Conservation (phyloP, 257 asterid species). For the Euphrasia confusa region DNA sequence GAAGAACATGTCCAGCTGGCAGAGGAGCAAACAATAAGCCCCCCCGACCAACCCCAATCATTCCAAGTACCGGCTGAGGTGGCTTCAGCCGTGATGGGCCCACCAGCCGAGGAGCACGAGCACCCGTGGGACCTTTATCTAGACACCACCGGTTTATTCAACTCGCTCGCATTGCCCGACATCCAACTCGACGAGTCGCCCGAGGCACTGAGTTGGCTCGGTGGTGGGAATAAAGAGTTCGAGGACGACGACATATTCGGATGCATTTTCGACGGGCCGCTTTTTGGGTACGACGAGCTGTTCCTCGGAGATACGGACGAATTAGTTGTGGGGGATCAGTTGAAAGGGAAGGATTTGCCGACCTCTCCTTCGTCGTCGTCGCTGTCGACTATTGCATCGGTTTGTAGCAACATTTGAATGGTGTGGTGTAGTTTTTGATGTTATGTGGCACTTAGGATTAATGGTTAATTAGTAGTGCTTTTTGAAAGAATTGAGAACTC, state of each 20-base stretch:
- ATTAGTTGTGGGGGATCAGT: conserved; percentile 13
- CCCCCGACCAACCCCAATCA: conserved; percentile 17
- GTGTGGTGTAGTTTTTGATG: not conserved
- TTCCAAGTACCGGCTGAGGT: not conserved
- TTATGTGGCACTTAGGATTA: not conserved
- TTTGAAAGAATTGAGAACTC: too few relatives aligned
- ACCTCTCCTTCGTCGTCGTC: conserved; percentile 34
- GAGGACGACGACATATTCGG: conserved; percentile 43
- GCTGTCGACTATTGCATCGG: conserved; percentile 38
- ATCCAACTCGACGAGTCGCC: conserved; percentile 33
- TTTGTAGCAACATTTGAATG: conserved; percentile 22
- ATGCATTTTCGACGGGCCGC: conserved; percentile 34
- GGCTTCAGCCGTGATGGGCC: conserved; percentile 26
- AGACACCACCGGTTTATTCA: conserved; percentile 28
- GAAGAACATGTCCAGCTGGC: not conserved
- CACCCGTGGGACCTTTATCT: conserved; percentile 48
- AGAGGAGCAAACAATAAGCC: not conserved
- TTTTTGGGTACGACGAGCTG: conserved; percentile 22
- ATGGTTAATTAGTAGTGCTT: too few relatives aligned
- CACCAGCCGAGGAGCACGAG: conserved; percentile 30
- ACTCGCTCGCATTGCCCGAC: conserved; percentile 30
- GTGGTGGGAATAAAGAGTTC: conserved; percentile 24
- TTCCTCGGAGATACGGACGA: conserved; percentile 23
- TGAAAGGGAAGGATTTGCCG: conserved; percentile 24
- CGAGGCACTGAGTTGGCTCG: conserved; percentile 37